These are phyloP conservation scores for Sugiyamaella boreocaroliniensis DNA, from an alignment of 805 yeast genomes.

Conservation along the genomic window DNA sequence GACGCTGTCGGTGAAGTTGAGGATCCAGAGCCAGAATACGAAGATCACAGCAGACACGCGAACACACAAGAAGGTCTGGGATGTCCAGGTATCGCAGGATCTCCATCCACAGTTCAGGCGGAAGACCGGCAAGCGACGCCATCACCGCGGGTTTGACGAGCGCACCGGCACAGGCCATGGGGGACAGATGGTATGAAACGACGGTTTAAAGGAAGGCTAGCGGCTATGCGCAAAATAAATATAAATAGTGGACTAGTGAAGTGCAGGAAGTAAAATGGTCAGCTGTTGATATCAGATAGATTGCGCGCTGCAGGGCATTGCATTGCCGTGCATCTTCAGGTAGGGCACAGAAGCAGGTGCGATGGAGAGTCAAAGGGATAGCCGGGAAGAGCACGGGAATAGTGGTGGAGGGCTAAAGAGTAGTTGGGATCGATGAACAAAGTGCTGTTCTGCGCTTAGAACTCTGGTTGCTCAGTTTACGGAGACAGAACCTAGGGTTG, in stretches of 20 bases:
- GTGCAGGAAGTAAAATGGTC: background rate
- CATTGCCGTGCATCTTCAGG: background rate
- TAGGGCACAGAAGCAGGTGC: background rate
- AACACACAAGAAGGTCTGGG: conserved; percentile 22
- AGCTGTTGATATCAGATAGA: background rate
- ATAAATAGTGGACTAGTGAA: background rate
- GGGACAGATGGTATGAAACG: too few relatives aligned
- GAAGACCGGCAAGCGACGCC: conserved; percentile 10
- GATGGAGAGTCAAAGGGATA: background rate
- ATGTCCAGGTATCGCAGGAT: conserved; percentile 23
- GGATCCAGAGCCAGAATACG: conserved; percentile 21
- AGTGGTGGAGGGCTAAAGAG: too few relatives aligned
- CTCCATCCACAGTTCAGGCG: conserved; percentile 22
- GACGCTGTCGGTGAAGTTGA: conserved; percentile 18
- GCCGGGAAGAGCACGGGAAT: too few relatives aligned
- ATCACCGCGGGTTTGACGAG: background rate
- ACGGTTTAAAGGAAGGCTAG: too few relatives aligned
- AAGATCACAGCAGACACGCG: conserved; percentile 17
- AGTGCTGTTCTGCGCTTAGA: too few relatives aligned
- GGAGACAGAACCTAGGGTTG: too few relatives aligned
- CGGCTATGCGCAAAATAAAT: too few relatives aligned
- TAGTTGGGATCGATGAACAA: too few relatives aligned
- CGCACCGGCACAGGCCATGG: too few relatives aligned
- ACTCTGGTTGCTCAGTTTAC: too few relatives aligned
- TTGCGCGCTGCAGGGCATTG: background rate